phyloP scores from a whole-genome alignment of 148 eudicot genomes.

The Spergularia bocconei region DNA sequence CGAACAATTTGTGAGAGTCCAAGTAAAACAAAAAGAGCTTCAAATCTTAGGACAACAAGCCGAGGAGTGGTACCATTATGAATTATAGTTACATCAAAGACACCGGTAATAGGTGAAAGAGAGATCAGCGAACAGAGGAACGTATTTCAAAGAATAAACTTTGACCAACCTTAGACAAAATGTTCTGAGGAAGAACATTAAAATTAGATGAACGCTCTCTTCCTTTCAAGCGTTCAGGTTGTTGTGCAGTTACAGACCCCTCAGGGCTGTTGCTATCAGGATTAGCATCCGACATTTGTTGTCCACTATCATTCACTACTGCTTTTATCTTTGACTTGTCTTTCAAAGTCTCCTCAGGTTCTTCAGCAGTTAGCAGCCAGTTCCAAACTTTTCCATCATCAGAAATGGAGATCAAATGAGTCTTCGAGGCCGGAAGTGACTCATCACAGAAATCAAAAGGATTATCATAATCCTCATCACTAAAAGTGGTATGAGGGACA shows the following conservation, averaged over 20 bases:
- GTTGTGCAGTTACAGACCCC: conserved; percentile 36
- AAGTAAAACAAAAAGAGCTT: conserved; percentile 2
- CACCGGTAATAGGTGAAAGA: background rate
- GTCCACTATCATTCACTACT: conserved; percentile 36
- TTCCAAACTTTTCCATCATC: conserved; percentile 99
- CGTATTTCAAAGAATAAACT: conserved; percentile 4
- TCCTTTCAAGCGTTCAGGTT: conserved; percentile 30
- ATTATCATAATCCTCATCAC: conserved; percentile 57
- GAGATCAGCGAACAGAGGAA: background rate
- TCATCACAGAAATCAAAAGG: conserved; percentile 78
- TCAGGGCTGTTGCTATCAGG: conserved; percentile 29
- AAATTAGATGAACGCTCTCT: conserved; percentile 34
- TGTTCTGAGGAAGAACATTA: conserved; percentile 42
- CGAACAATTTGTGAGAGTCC: conserved; percentile 15
- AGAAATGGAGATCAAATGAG: conserved; percentile 75
- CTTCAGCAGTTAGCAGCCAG: conserved; percentile 92
- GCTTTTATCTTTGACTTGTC: conserved; percentile 30
- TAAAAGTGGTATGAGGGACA: conserved; percentile 46
- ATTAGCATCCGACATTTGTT: conserved; percentile 30
- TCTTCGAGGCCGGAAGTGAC: conserved; percentile 61
- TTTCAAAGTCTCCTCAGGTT: conserved; percentile 46
- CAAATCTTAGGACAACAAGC: background rate
- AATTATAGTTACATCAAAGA: background rate
- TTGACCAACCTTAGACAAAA: conserved; percentile 61
- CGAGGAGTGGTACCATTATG: background rate